These are phyloP conservation scores for Dactylis glomerata DNA, from an alignment of 176 grass and related monocot genomes.

Conservation along the genomic window DNA sequence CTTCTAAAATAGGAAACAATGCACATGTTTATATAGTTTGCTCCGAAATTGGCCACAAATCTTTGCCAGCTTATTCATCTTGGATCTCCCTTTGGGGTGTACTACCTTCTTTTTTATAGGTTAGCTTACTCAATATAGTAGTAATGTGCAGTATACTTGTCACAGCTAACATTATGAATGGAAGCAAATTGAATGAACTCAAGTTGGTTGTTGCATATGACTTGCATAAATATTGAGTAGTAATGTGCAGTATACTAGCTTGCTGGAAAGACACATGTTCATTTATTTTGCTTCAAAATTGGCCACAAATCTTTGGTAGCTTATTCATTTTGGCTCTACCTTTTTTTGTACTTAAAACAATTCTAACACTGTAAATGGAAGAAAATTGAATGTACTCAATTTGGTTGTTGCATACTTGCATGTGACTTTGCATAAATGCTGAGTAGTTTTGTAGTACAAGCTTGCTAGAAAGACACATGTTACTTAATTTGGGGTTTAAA, in stretches of 20 bases:
- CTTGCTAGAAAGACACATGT: background rate
- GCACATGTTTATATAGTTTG: background rate
- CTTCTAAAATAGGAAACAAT: background rate
- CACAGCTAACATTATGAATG: too few relatives aligned
- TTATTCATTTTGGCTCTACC: background rate
- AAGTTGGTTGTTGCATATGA: too few relatives aligned
- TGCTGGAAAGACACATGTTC: too few relatives aligned
- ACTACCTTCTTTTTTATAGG: background rate
- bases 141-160: too few relatives aligned
- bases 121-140: too few relatives aligned
- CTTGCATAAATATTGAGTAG: too few relatives aligned
- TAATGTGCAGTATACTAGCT: too few relatives aligned
- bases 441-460: background rate
- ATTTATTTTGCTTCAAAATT: background rate
- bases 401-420: background rate
- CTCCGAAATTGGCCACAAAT: background rate
- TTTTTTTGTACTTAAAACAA: background rate
- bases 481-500: background rate
- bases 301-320: background rate
- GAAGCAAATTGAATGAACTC: too few relatives aligned
- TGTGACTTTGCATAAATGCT: background rate
- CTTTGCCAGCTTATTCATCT: background rate
- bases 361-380: background rate
- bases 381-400: background rate
- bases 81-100: background rate